Conservation (phyloP, 2,329 filamentous ascomycete genomes). For the Bertia moriformis region DNA sequence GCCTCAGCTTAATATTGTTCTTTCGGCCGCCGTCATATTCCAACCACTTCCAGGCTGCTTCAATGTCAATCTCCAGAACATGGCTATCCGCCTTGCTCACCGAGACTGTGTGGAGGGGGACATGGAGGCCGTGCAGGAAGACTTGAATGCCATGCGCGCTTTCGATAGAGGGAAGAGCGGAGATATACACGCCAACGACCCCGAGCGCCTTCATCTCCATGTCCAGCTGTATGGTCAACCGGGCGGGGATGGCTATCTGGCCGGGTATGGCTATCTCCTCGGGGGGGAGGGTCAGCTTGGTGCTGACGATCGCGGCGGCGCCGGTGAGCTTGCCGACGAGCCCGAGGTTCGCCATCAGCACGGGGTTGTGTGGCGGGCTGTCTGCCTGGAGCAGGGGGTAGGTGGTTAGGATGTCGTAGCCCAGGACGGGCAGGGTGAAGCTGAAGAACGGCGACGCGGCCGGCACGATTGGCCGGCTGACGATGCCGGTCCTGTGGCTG, state of each 20-base stretch:
- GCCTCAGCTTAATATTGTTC: slow-evolving; percentile 62
- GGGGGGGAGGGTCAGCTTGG: too few relatives aligned
- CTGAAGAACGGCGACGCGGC: slow-evolving; percentile 34
- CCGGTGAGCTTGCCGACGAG: slow-evolving; percentile 82
- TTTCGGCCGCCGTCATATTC: slow-evolving; percentile 58
- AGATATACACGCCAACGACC: slow-evolving; percentile 62
- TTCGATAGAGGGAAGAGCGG: slow-evolving; percentile 45
- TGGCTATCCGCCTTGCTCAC: slow-evolving; percentile 32
- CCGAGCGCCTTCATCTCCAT: slow-evolving; percentile 70
- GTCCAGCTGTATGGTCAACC: slow-evolving; percentile 48
- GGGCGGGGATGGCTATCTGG: slow-evolving; percentile 31
- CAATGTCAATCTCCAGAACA: slow-evolving; percentile 65
- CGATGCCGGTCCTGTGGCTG: slow-evolving; percentile 51
- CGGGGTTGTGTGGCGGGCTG: slow-evolving; percentile 19
- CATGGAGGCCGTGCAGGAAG: slow-evolving; percentile 49
- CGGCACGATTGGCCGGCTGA: slow-evolving; percentile 38
- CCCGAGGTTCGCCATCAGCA: slow-evolving; percentile 57
- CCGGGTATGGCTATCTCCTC: too few relatives aligned
- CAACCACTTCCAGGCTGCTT: slow-evolving; percentile 64
- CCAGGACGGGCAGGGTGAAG: slow-evolving; percentile 45
- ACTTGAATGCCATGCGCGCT: slow-evolving; percentile 63
- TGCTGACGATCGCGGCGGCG: slow-evolving; percentile 58
- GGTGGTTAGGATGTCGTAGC: slow-evolving; percentile 71
- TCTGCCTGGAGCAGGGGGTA: slow-evolving; percentile 49
- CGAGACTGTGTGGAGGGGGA: slow-evolving; percentile 53